Evolutionary conservation across 2,329 filamentous ascomycete species (phyloP).

Genomic region (Tolypocladium paradoxum): DNA sequence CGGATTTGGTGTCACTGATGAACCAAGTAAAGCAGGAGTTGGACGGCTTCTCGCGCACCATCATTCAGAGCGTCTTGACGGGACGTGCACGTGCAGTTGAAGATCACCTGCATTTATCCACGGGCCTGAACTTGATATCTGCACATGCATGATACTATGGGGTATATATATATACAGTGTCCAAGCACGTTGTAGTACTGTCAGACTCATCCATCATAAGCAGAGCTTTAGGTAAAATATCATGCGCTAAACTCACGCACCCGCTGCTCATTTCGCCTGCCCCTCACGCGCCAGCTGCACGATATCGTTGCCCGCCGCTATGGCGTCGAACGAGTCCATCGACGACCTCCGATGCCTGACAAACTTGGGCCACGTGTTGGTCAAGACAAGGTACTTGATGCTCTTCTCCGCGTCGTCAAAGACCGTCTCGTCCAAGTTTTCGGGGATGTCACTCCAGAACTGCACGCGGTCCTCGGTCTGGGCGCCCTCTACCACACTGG

Average conservation of each 20-base stretch:
- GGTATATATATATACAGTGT: neutral
- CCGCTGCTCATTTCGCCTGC: neutral
- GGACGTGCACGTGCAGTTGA: too few species aligned
- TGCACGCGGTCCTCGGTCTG: constrained; percentile 6
- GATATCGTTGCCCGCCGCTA: constrained; percentile 5
- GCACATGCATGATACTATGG: too few species aligned
- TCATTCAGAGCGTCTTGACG: neutral
- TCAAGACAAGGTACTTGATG: constrained; percentile 57
- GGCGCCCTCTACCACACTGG: too few species aligned
- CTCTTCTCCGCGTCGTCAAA: constrained; percentile 50
- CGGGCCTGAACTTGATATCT: neutral
- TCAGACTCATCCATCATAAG: neutral
- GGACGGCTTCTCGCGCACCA: neutral
- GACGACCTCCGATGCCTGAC: constrained; percentile 25
- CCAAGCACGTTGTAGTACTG: neutral
- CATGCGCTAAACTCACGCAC: neutral
- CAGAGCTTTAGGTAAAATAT: neutral
- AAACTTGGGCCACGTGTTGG: constrained; percentile 57
- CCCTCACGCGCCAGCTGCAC: constrained; percentile 1
- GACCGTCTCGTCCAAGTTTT: constrained; percentile 35
- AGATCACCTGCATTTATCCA: neutral
- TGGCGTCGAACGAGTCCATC: constrained; percentile 7
- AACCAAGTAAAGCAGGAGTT: neutral
- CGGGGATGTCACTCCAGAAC: constrained; percentile 33
- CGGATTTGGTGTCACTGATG: neutral